Conservation (phyloP, 805 yeast genomes). For the Suhomyces sp. region DNA sequence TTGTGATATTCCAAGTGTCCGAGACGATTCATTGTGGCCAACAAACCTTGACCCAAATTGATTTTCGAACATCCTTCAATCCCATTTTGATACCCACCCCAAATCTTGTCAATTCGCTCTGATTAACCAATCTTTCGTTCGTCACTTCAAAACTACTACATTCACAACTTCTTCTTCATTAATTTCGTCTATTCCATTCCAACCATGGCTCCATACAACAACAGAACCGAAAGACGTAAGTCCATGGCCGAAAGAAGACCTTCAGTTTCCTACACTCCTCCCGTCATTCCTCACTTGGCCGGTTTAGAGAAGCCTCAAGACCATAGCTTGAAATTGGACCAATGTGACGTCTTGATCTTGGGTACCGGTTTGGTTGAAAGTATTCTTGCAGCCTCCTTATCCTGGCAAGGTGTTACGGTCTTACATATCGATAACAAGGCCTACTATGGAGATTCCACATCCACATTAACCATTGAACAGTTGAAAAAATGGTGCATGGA, state of each 20-base stretch:
- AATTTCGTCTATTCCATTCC: too few relatives aligned
- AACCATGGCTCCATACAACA: constrained; percentile 7
- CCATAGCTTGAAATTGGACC: constrained; percentile 60
- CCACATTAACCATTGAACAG: constrained; percentile 86
- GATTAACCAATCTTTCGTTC: too few relatives aligned
- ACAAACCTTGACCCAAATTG: too few relatives aligned
- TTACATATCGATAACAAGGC: constrained; percentile 83
- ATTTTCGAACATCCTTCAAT: too few relatives aligned
- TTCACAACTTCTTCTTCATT: too few relatives aligned
- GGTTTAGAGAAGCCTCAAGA: constrained; percentile 73
- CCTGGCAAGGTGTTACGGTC: constrained; percentile 98
- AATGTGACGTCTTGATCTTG: constrained; percentile 81
- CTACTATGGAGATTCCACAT: constrained; percentile 85
- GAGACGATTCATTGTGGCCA: too few relatives aligned
- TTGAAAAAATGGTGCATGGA: constrained; percentile 76
- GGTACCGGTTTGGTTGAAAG: constrained; percentile 93
- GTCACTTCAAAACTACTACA: too few relatives aligned
- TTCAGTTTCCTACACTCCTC: constrained; percentile 43
- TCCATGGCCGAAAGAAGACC: constrained; percentile 71
- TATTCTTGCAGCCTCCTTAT: constrained; percentile 86
- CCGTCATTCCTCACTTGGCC: constrained; percentile 66
- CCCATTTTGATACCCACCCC: too few relatives aligned
- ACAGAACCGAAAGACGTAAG: constrained; percentile 46
- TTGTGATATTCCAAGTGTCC: too few relatives aligned
- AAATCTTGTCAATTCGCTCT: too few relatives aligned